A percentile compares a stretch with the other conserved stretches of the same genome.
Conservation (phyloP, 192 early-diverging fungal genomes). For the Funneliformis mosseae region DNA sequence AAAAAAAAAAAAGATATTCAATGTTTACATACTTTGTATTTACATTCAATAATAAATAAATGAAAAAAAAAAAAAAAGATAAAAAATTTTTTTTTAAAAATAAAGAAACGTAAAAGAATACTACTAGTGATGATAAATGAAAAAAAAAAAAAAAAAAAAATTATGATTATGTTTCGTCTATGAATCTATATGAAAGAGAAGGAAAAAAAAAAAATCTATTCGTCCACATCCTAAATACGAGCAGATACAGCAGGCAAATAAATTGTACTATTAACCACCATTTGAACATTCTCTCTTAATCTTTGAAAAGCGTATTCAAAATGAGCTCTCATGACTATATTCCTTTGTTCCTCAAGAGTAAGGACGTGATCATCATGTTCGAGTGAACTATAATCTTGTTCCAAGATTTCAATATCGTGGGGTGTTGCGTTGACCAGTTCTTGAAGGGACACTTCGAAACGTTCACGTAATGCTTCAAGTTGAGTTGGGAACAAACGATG, state of each 20-base stretch:
- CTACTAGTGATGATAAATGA: too few species aligned
- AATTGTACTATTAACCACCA: not conserved
- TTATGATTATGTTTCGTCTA: conserved; percentile 2
- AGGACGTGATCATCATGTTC: not conserved
- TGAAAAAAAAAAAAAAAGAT: too few species aligned
- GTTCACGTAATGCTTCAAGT: conserved; percentile 11
- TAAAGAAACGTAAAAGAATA: too few species aligned
- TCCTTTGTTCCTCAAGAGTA: conserved; percentile 17
- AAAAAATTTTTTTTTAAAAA: too few species aligned
- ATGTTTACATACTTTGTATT: too few species aligned
- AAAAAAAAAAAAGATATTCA: too few species aligned
- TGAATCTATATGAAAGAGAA: not conserved
- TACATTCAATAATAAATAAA: too few species aligned
- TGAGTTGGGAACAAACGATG: conserved; percentile 18
- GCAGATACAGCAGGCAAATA: not conserved
- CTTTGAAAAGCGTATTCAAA: conserved; percentile 18
- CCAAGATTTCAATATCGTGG: not conserved
- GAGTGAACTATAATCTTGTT: not conserved
- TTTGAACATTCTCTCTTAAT: conserved; percentile 5
- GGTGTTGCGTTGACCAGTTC: conserved; percentile 23
- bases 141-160: too few species aligned
- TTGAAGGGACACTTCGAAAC: conserved; percentile 25
- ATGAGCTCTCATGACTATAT: conserved; percentile 11
- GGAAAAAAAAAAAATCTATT: not conserved
- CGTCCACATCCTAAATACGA: not conserved